Percentiles rank a stretch among this genome's conserved stretches.
These are phyloP conservation scores for Boletus edulis DNA, from an alignment of 768 basidiomycete species.

Conservation along the genomic window DNA sequence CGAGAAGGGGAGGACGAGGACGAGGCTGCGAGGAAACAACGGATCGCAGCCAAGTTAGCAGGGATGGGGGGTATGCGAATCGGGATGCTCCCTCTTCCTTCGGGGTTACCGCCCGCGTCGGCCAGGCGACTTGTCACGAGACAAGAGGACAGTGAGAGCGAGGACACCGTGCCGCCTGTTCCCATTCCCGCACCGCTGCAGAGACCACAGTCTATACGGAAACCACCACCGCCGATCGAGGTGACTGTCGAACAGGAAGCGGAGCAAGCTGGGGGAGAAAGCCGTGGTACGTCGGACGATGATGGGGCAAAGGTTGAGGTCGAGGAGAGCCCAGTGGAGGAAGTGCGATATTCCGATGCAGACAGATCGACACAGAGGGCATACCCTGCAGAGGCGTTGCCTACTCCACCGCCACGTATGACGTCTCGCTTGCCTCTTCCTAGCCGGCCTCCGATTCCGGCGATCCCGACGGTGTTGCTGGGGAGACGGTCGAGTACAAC, in stretches of 20 bases:
- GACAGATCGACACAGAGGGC: slow-evolving; percentile 1
- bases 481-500: slow-evolving; percentile 40
- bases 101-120: slow-evolving; percentile 13
- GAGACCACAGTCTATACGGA: slow-evolving; percentile 28
- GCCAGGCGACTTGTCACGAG: slow-evolving; percentile 14
- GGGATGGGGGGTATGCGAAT: slow-evolving; percentile 58
- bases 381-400: slow-evolving; percentile 31
- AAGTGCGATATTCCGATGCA: slow-evolving; percentile 57
- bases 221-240: slow-evolving; percentile 28
- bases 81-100: slow-evolving; percentile 46
- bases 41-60: slow-evolving; percentile 53
- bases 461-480: slow-evolving; percentile 29
- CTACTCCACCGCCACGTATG: slow-evolving; percentile 48
- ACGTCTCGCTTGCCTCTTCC: slow-evolving; percentile 32
- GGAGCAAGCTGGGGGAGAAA: slow-evolving; percentile 41
- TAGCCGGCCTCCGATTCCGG: slow-evolving; percentile 37
- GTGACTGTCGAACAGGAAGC: slow-evolving; percentile 4
- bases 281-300: slow-evolving; percentile 50
- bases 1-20: slow-evolving; percentile 54
- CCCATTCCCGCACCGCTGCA: slow-evolving; percentile 33
- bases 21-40: slow-evolving; percentile 52
- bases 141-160: slow-evolving; percentile 32
- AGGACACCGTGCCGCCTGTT: slow-evolving; percentile 25
- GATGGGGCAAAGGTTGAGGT: slow-evolving; percentile 57
- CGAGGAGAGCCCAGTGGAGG: slow-evolving; percentile 73